Evolutionary conservation across 2,329 filamentous ascomycete species (phyloP).

Genomic region (Nigrospora oryzae): DNA sequence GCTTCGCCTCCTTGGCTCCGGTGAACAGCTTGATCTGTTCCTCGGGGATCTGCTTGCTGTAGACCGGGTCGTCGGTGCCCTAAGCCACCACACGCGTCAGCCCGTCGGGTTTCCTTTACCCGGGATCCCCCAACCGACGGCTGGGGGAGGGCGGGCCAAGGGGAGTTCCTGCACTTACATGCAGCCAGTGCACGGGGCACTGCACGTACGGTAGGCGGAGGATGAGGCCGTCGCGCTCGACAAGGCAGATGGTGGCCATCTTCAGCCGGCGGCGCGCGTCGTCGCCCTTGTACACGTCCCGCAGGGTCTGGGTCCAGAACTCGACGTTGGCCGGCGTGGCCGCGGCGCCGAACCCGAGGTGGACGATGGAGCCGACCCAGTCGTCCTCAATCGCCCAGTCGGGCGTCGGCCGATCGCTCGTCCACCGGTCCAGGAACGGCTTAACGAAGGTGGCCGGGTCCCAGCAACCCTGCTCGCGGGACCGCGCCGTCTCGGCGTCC

Average conservation of each 20-base stretch:
- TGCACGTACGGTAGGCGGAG: conserved; percentile 34
- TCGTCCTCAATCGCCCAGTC: conserved; percentile 38
- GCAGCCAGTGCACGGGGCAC: conserved; percentile 45
- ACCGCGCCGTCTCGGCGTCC: conserved; percentile 40
- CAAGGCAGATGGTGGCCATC: conserved; percentile 33
- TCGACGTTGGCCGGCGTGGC: conserved; percentile 24
- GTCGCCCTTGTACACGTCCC: conserved; percentile 37
- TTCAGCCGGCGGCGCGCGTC: conserved; percentile 38
- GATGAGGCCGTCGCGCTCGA: conserved; percentile 38
- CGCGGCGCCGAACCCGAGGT: conserved; percentile 35
- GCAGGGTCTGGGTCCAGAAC: conserved; percentile 38
- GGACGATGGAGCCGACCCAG: conserved; percentile 35
- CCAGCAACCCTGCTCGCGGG: conserved; percentile 39
- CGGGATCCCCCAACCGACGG: background rate
- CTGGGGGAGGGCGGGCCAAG: background rate
- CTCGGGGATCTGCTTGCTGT: conserved; percentile 25
- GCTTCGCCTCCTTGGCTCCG: conserved; percentile 30
- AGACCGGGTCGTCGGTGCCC: conserved; percentile 38
- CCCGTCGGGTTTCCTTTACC: background rate
- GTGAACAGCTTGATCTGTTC: conserved; percentile 45
- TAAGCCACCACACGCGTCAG: conserved; percentile 11
- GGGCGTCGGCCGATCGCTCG: conserved; percentile 27
- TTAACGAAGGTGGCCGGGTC: conserved; percentile 31
- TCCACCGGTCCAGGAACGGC: conserved; percentile 27
- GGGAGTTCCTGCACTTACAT: conserved; percentile 23